Base-by-base conservation (phyloP, 2,329 filamentous ascomycete genomes). In the Neofusicoccum laricinum region DNA sequence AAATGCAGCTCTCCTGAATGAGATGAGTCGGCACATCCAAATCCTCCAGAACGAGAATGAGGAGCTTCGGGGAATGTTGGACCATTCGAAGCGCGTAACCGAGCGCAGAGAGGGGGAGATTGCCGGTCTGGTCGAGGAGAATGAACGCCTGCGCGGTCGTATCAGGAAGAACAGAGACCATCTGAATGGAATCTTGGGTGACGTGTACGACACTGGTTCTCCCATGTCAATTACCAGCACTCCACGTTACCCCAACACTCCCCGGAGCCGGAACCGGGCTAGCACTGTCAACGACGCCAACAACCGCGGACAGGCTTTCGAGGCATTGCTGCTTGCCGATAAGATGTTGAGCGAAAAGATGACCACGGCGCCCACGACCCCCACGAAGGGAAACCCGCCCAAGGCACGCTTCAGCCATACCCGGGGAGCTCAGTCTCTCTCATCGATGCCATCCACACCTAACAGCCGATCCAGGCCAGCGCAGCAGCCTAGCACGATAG, bases 101-200 rank as follows among this genome's bases (percentile, higher is more conserved):
- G 87, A 91, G 71, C 86, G 90, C 68, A 90, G 93, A 70, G 90
- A 92, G 66, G 89, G 91, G 67, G 88, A 92, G 71, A 86, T 90
- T 17, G 82, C 86, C 6, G 81, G 82, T 61, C 79, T 96, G n/a
- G 76, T 81, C 2, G 92, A 96, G 71, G 90, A 95, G 72, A 90
- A 92, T 63, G 83, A 88, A 43, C 85, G 91, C 74, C 82, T 97
- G 58, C 86, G 93, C 65, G 91, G 88, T 67, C 89, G 94, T 19
- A 96, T 98, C 68, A 87, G 90, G 46, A 92, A 96, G 75, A 97
- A 97, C 73, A 84, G 94, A 67, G 91, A 96, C 73, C 93, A 96
- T 72, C 88, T 96, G 70, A 90, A 91, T 65, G 63, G 63, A 14
- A 50, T 66, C 55, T 17, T 66, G 21, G 63, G 55, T 8, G 63